Evolutionary conservation across 2,329 filamentous ascomycete species (phyloP).

Genomic region (Colletotrichum spaethianum): DNA sequence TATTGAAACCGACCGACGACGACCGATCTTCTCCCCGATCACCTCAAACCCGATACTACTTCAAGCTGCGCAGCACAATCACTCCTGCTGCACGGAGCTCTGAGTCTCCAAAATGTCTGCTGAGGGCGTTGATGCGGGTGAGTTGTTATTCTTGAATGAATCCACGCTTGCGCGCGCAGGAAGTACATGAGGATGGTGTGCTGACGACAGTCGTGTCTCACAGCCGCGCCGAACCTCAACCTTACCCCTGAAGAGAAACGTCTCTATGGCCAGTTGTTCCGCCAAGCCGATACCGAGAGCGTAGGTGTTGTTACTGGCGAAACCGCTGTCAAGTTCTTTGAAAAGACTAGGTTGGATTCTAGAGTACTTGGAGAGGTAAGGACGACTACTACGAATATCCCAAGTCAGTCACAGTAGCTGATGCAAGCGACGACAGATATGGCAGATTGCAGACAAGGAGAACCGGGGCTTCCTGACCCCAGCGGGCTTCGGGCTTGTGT

Average conservation of each 20-base stretch:
- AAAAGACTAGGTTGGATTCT: constrained; percentile 91
- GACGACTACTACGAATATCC: not conserved
- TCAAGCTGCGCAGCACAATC: not conserved
- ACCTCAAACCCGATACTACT: not conserved
- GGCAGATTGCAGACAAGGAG: constrained; percentile 98
- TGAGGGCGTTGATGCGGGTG: constrained; percentile 39
- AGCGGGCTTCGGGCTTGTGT: constrained; percentile 91
- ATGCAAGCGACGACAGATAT: constrained; percentile 76
- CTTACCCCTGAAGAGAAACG: constrained; percentile 93
- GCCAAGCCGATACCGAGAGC: constrained; percentile 90
- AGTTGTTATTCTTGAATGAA: constrained; percentile 1
- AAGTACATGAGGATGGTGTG: not conserved
- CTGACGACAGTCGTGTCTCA: constrained; percentile 40
- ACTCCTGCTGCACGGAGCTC: constrained; percentile 8
- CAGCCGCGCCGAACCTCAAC: constrained; percentile 80
- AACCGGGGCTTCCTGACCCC: constrained; percentile 95
- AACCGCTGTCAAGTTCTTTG: constrained; percentile 96
- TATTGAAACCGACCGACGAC: constrained; percentile 20
- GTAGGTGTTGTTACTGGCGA: constrained; percentile 97
- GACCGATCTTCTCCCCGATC: not conserved
- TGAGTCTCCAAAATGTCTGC: constrained; percentile 35
- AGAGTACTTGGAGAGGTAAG: constrained; percentile 88
- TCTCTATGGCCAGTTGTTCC: constrained; percentile 92
- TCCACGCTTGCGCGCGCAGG: constrained; percentile 7
- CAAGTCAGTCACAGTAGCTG: constrained; percentile 1